phyloP scores from a whole-genome alignment of 495 filamentous ascomycete species.

The Xanthoparmelia taractica region DNA sequence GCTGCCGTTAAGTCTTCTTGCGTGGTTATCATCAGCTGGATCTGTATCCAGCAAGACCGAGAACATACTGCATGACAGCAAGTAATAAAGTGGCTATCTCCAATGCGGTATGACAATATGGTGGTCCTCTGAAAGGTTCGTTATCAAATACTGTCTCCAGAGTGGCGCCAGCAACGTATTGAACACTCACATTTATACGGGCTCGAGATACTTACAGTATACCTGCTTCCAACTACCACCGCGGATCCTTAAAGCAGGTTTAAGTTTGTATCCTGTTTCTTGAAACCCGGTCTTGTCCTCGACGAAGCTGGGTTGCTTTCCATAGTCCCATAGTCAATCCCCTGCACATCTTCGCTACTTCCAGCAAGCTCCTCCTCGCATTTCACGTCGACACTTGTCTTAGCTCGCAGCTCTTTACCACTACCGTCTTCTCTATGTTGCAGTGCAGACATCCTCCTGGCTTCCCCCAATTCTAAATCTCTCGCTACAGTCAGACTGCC shows the following conservation, averaged over 20 bases:
- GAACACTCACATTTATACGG: not conserved
- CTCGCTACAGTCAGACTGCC: conserved; percentile 2
- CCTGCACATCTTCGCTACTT: not conserved
- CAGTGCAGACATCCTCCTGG: not conserved
- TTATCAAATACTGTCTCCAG: no score
- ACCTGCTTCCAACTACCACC: not conserved
- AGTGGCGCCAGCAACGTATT: no score
- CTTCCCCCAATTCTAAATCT: not conserved
- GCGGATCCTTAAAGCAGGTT: not conserved
- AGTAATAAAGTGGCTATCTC: no score
- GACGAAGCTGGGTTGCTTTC: not conserved
- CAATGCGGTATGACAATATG: no score
- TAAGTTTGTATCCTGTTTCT: not conserved
- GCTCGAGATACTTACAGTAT: not conserved
- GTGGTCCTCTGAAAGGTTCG: no score
- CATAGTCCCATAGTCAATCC: conserved; percentile 13
- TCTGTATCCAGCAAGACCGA: no score
- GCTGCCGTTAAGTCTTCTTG: no score
- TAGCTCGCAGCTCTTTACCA: not conserved
- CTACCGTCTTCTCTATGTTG: not conserved
- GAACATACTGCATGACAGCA: no score
- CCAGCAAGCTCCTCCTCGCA: not conserved
- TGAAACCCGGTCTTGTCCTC: not conserved
- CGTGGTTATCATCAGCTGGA: no score
- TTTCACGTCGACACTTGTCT: not conserved